Evolutionary conservation across 805 yeast genomes (phyloP), one percentile per base, ranked within the genome.

Genomic region (Starmerella ratchasimensis): DNA sequence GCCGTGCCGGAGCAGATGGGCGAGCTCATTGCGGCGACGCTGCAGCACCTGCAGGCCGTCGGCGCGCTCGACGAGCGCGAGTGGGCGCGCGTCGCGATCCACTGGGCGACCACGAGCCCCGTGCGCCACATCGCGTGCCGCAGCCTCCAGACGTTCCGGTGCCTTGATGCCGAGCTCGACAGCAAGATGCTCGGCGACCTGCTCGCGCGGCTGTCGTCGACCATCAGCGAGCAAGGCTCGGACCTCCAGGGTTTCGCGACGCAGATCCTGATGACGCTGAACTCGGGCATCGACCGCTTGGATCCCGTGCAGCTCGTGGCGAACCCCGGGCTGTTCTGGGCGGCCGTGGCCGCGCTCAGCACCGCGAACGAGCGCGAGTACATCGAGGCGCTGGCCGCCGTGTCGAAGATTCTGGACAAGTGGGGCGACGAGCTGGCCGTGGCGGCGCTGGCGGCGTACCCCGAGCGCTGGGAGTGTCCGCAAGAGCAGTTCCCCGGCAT

Each of bases 101-200:
- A 69, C 21, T 90, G 98, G 98, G 96, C 98, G 0, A 90, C 98
- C 0, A 77, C 94, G 1, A 90, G 97, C 61, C 93, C 96, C 2
- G 97, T 88, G 2, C 69, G 96, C 52, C 99, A 93, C 55, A 72
- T 90, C 48, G 98, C 99, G 0, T 90, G 98, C 48, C 69, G 98
- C 19, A 86, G 97, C 0, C 88, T 93, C 59, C 98, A 90, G 55
- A 68, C 86, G 0, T 90, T 86, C 61, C 65, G 99, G 31, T 80
- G 93, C 3, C 58, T 90, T 39, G 61, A 84, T n/a, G 71, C 81
- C 7, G 74, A 76, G 48, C 61, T 88, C 43, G 96, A 90, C 53
- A 86, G 78, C 52, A 66, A 70, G 9, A 88, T 90, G 95, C 62
- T 93, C 31, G 73, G 82, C 38, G 97, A 86, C 59, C 82, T 90